Percentiles rank a stretch among this genome's conserved stretches.
Evolutionary conservation across 2,329 filamentous ascomycete species (phyloP).

Genomic region (Ploettnerulaceae sp.): DNA sequence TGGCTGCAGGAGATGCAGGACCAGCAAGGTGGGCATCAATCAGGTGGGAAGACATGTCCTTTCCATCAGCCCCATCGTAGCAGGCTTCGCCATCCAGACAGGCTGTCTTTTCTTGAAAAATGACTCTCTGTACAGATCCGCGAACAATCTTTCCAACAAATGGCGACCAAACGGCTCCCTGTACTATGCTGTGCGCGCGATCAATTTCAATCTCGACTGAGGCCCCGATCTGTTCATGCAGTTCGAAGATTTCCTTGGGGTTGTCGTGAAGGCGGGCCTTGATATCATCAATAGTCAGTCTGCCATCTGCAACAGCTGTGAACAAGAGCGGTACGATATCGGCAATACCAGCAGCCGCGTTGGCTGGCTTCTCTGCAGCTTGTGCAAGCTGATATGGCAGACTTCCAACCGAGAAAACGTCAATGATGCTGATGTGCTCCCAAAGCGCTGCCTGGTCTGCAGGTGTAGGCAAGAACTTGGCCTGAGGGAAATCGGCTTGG

Average conservation of each 20-base stretch:
- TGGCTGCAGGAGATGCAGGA: conserved; percentile 53
- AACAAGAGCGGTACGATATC: conserved; percentile 71
- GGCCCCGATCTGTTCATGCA: conserved; percentile 72
- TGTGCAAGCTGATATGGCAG: conserved; percentile 70
- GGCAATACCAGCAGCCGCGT: conserved; percentile 61
- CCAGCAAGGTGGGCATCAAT: conserved; percentile 37
- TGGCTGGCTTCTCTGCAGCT: conserved; percentile 46
- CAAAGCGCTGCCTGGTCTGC: conserved; percentile 69
- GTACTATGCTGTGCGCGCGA: conserved; percentile 57
- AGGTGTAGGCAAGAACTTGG: conserved; percentile 58
- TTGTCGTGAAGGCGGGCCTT: conserved; percentile 69
- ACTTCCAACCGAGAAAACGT: conserved; percentile 75
- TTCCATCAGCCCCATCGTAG: conserved; percentile 53
- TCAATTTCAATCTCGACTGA: conserved; percentile 73
- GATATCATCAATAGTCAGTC: conserved; percentile 68
- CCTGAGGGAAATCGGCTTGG: conserved; percentile 64
- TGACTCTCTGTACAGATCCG: conserved; percentile 69
- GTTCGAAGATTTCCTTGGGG: conserved; percentile 75
- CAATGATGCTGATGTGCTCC: conserved; percentile 67
- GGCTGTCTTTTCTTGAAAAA: conserved; percentile 68
- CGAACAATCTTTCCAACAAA: conserved; percentile 64
- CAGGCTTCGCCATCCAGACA: conserved; percentile 67
- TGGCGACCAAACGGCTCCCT: conserved; percentile 58
- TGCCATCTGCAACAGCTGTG: conserved; percentile 70
- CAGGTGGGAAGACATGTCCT: conserved; percentile 69